phyloP scores from a whole-genome alignment of 805 yeast species.

The Metschnikowia amazonensis region DNA sequence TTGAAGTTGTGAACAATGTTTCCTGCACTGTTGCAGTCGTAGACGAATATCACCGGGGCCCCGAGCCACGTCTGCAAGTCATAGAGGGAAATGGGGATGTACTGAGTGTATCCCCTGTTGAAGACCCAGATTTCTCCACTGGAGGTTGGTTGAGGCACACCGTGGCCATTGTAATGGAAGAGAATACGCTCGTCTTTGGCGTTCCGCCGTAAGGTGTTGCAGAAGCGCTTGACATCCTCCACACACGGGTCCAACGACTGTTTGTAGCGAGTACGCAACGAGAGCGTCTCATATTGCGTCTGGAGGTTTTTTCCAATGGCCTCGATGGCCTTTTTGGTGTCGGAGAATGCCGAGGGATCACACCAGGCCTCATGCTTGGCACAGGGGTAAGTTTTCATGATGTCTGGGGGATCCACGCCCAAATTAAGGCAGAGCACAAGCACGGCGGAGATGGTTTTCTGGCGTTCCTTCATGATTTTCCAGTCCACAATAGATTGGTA shows the following conservation, averaged over 20 bases:
- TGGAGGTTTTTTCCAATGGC: slow-evolving; percentile 86
- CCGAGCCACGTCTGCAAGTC: slow-evolving; percentile 97
- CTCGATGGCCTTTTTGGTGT: slow-evolving; percentile 86
- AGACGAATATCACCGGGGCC: slow-evolving; percentile 93
- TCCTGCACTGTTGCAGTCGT: slow-evolving; percentile 93
- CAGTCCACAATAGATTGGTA: slow-evolving; percentile 80
- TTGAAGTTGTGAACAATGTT: slow-evolving; percentile 86
- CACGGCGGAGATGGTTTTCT: slow-evolving; percentile 91
- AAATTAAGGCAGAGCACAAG: slow-evolving; percentile 83
- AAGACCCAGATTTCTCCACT: slow-evolving; percentile 98
- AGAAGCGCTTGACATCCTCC: slow-evolving; percentile 89
- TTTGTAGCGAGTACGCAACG: slow-evolving; percentile 83
- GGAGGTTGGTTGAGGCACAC: slow-evolving; percentile 95
- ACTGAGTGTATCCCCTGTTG: slow-evolving; percentile 94
- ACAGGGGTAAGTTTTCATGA: slow-evolving; percentile 87
- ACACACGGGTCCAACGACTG: slow-evolving; percentile 92
- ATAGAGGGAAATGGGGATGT: slow-evolving; percentile 92
- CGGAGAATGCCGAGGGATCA: slow-evolving; percentile 77
- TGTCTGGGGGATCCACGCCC: slow-evolving; percentile 97
- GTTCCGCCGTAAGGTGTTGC: slow-evolving; percentile 80
- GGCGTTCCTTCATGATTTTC: slow-evolving; percentile 87
- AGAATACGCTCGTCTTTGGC: slow-evolving; percentile 91
- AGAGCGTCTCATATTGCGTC: slow-evolving; percentile 82
- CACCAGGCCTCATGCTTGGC: slow-evolving; percentile 92
- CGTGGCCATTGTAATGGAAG: slow-evolving; percentile 97